Base-by-base conservation (phyloP, 331 rosid species). In the Quercus phellos region DNA sequence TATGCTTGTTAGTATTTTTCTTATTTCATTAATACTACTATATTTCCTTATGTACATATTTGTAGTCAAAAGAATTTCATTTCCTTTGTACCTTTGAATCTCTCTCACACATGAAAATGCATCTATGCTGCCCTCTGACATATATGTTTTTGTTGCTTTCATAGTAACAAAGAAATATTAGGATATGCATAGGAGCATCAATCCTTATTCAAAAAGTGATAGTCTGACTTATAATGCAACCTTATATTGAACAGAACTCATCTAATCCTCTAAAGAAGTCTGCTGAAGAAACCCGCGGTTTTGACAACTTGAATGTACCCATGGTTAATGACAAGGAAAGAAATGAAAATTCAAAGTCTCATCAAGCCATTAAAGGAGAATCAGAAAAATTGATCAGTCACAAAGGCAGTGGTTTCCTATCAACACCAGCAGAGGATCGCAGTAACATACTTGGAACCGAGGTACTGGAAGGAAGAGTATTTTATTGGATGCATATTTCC, bases 201-300 rank as follows among this genome's bases (percentile, higher is more conserved):
- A 17, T 58, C 8, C 19, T 73, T 38, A 38, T 38, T 38, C 12
- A 38, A 42, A 38, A 42, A 38, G 46, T 38, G 46, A 38, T 38
- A 38, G 46, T 38, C 3, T 54, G 21, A 74, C 24, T 81, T 38
- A 32, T 70, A 67, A 58, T 64, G 46, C 73, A 38, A 38, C 66
- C 10, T 74, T 22, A 54, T 14, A 13, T 63, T 83, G 56, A 74
- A 60, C 71, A 87, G 87, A 84, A 80, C 9, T 22, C 54, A 17
- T 58, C 64, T n/a, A 63, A 66, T 80, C 69, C 56, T 22, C 69
- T 51, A 16, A 51, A 53, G 14, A 80, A 34, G 22, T 51, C 68
- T 43, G 27, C 77, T 6, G 64, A 68, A 22, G 83, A 84, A 79
- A 55, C 59, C 70, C 74, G 18, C 32, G 54, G 13, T 58, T 10